These are phyloP conservation scores for Debaryomycetaceae sp. DNA, from an alignment of 1,139 yeast genomes.

Conservation along the genomic window DNA sequence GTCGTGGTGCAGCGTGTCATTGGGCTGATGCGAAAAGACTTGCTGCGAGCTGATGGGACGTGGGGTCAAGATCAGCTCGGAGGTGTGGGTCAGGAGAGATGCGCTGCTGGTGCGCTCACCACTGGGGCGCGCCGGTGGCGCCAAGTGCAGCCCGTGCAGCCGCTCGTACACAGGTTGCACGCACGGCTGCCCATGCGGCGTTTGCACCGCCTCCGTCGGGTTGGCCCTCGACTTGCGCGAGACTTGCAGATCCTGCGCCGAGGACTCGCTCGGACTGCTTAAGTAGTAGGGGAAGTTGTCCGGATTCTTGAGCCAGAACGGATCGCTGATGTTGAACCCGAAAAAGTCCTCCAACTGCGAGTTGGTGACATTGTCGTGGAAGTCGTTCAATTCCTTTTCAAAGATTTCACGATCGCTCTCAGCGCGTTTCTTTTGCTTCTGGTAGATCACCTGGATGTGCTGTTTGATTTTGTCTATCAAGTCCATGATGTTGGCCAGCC, in stretches of 20 bases:
- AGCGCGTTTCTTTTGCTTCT: slow-evolving; percentile 15
- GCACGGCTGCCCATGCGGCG: no score
- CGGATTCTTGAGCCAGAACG: slow-evolving; percentile 42
- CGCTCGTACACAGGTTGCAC: no score
- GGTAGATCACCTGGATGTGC: slow-evolving; percentile 25
- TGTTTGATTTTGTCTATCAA: slow-evolving; percentile 30
- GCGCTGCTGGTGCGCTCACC: no score
- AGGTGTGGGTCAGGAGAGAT: no score
- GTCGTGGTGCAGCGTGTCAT: no score
- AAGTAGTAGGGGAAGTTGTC: slow-evolving; percentile 37
- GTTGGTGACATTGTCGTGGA: slow-evolving; percentile 4
- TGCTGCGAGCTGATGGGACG: no score
- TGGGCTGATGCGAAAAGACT: no score
- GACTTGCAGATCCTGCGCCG: no score
- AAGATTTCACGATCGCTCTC: slow-evolving; percentile 6
- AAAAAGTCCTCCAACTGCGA: slow-evolving; percentile 16
- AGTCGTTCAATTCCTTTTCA: slow-evolving; percentile 8
- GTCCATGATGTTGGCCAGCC: slow-evolving; percentile 35
- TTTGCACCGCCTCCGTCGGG: neutral
- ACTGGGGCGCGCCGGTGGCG: no score
- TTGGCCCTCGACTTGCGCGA: neutral
- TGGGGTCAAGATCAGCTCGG: no score
- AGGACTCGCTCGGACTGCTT: slow-evolving; percentile 30
- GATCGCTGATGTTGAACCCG: slow-evolving; percentile 35
- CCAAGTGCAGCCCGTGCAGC: no score